Base-by-base conservation (phyloP, 345 rosid genomes). In the Eucalyptus cloeziana region DNA sequence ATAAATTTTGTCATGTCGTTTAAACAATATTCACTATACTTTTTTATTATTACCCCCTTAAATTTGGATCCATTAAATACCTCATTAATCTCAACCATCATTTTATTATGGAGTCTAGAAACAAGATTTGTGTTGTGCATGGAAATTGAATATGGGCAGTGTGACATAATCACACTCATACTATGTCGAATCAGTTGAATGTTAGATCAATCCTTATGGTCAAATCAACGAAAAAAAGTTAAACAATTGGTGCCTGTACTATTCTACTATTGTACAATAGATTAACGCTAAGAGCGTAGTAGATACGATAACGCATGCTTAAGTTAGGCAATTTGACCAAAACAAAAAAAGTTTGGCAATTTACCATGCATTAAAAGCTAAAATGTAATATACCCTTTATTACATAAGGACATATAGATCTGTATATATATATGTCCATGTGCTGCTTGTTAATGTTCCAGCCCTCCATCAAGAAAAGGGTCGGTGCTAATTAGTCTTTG, bases 131-230 rank as follows among this genome's bases (percentile, higher is more conserved):
- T 64, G 37, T n/a, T n/a, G 17, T 14, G 19, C 2, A 2, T n/a
- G 21, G 11, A 33, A 64, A n/a, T n/a, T 16, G 5, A 64, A 64
- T 64, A n/a, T 15, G 76, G 16, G 1, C 21, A 3, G 37, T 4
- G 76, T 7, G 37, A 64, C 6, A 30, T 64, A n/a, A n/a, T 64
- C 21, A n/a, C 76, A 7, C 76, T n/a, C 5, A n/a, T 64, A 14
- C 10, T 8, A 64, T 64, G 19, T 13, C 19, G 10, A 64, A 30
- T 64, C 1, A 0, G 37, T n/a, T 14, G 21, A 64, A 4, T 0
- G 76, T 7, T 7, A 4, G 21, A 64, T n/a, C 76, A n/a, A n/a
- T 64, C 37, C 11, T n/a, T n/a, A 12, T 2, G 4, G 37, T 14
- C 76, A 64, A 64, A 64, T 64, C 24, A 33, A 69, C 11, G 4